Conservation (phyloP, 202 grass and related monocot species). For the Zoysia matrella region DNA sequence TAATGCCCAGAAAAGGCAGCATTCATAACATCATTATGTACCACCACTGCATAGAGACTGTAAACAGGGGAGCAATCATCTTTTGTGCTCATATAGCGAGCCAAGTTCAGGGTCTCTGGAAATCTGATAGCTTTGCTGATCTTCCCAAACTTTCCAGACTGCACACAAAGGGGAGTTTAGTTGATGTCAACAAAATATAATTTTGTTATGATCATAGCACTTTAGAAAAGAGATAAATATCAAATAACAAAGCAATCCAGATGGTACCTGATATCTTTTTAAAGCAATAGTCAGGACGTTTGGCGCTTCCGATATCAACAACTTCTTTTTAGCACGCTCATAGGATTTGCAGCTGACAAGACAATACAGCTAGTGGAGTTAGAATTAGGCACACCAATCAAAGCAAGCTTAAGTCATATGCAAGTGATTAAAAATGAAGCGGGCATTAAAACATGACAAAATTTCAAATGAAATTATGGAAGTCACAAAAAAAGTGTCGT, state of each 20-base stretch:
- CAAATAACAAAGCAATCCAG: neutral
- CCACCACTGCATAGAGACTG: slow-evolving; percentile 64
- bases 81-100: slow-evolving; percentile 65
- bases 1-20: too few relatives aligned
- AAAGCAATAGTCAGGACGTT: slow-evolving; percentile 95
- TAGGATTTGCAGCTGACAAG: slow-evolving; percentile 86
- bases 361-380: slow-evolving; percentile 14
- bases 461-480: too few relatives aligned
- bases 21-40: too few relatives aligned
- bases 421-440: too few relatives aligned
- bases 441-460: too few relatives aligned
- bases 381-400: too few relatives aligned
- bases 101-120: slow-evolving; percentile 50
- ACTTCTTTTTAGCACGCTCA: slow-evolving; percentile 91
- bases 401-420: too few relatives aligned
- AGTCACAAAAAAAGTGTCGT: too few relatives aligned
- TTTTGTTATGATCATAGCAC: neutral
- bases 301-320: slow-evolving; percentile 93
- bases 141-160: too few relatives aligned
- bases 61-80: slow-evolving; percentile 78
- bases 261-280: slow-evolving; percentile 94
- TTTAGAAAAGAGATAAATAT: neutral
- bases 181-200: neutral
- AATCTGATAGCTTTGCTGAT: too few relatives aligned
- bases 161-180: too few relatives aligned